phyloP scores from a whole-genome alignment of 2,329 filamentous ascomycete species.

The Talaromyces sp. region DNA sequence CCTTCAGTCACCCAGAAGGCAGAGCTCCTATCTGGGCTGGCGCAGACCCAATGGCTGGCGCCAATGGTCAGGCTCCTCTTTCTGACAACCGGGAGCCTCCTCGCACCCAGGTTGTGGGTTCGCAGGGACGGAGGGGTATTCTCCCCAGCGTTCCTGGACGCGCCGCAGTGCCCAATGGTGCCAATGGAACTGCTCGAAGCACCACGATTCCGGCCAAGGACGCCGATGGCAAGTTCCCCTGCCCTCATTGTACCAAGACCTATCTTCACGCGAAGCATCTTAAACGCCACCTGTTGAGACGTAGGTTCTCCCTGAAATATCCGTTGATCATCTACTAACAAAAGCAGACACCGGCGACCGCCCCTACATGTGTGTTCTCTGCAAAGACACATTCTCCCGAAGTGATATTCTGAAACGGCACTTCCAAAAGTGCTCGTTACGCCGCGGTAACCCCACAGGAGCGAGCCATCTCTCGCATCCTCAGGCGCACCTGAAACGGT shows the following conservation, averaged over 20 bases:
- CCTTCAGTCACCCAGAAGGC: conserved; percentile 57
- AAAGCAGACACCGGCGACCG: conserved; percentile 86
- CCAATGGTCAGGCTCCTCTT: conserved; percentile 37
- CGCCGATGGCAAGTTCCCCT: conserved; percentile 95
- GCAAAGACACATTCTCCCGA: conserved; percentile 95
- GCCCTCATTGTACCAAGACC: conserved; percentile 96
- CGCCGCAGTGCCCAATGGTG: conserved; percentile 63
- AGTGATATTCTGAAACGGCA: conserved; percentile 98
- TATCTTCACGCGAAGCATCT: conserved; percentile 96
- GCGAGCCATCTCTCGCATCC: conserved; percentile 92
- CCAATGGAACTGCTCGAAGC: conserved; percentile 68
- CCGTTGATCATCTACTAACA: background rate
- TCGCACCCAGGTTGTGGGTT: conserved; percentile 83
- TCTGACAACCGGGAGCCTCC: conserved; percentile 41
- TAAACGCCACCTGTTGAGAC: conserved; percentile 91
- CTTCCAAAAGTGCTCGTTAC: conserved; percentile 97
- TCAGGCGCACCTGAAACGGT: conserved; percentile 81
- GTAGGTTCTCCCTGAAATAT: conserved; percentile 61
- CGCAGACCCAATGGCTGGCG: conserved; percentile 38
- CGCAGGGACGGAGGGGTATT: conserved; percentile 87
- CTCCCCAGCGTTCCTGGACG: conserved; percentile 85
- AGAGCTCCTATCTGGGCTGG: conserved; percentile 53
- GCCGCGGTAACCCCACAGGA: conserved; percentile 91
- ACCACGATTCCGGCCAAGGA: conserved; percentile 89
- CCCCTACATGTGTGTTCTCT: conserved; percentile 96